Conservation (phyloP, 2,329 filamentous ascomycete species). For the Coccinonectria pachysandricola region DNA sequence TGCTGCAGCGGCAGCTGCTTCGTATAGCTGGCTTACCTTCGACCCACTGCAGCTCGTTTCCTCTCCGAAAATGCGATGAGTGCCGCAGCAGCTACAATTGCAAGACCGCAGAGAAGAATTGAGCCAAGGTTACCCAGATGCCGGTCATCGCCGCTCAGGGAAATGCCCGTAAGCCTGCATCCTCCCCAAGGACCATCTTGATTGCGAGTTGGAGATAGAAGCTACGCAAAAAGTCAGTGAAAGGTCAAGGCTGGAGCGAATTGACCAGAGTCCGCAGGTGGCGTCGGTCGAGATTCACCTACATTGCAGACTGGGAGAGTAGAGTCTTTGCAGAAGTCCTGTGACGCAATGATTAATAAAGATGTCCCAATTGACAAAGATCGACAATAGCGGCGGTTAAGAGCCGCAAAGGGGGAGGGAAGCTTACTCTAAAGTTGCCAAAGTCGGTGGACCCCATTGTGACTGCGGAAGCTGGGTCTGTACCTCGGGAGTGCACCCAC, state of each 20-base stretch:
- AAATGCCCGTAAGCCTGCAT: constrained; percentile 68
- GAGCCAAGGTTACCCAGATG: constrained; percentile 87
- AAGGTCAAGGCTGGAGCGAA: constrained; percentile 5
- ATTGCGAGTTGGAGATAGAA: constrained; percentile 45
- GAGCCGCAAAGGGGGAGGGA: background rate
- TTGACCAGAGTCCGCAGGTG: constrained; percentile 12
- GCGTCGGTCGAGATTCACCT: constrained; percentile 28
- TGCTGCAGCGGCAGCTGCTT: constrained; percentile 15
- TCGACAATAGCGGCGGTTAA: constrained; percentile 2
- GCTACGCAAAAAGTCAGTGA: constrained; percentile 16
- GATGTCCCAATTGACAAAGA: constrained; percentile 4
- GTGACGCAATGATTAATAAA: constrained; percentile 18
- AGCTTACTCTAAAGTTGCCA: constrained; percentile 47
- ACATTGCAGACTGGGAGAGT: constrained; percentile 80
- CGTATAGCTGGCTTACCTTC: constrained; percentile 71
- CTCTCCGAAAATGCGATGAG: constrained; percentile 72
- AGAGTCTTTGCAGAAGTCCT: constrained; percentile 78
- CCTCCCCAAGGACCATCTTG: constrained; percentile 53
- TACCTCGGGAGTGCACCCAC: constrained; percentile 15
- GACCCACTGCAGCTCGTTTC: constrained; percentile 87
- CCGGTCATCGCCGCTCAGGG: constrained; percentile 51
- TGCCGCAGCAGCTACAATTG: constrained; percentile 57
- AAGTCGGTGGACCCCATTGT: constrained; percentile 52
- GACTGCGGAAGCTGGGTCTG: constrained; percentile 19
- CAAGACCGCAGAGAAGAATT: constrained; percentile 70